phyloP scores from a whole-genome alignment of 139 green algal genomes.

The Chlorella sp. region DNA sequence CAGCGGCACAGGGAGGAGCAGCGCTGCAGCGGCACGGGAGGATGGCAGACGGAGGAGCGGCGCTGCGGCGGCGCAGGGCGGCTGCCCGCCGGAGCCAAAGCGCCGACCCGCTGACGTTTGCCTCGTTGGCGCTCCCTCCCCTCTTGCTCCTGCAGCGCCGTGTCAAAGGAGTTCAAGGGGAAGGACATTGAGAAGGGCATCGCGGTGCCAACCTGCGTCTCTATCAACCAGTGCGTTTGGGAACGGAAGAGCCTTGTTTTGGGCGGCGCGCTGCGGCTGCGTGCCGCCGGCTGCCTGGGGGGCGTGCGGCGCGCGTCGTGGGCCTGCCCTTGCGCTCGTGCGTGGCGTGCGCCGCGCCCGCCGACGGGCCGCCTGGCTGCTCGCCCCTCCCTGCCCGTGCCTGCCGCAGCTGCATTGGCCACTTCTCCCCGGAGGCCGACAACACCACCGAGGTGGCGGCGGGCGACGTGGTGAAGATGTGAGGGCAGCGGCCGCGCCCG shows the following conservation, averaged over 20 bases:
- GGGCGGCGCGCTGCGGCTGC: no score
- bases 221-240: conserved; percentile 82
- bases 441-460: conserved; percentile 74
- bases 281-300: no score
- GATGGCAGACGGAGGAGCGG: no score
- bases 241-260: no score
- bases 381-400: neutral
- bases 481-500: neutral
- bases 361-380: neutral
- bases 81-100: neutral
- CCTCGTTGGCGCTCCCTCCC: neutral
- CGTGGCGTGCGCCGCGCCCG: no score
- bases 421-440: conserved; percentile 85
- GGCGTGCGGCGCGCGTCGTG: no score
- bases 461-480: conserved; percentile 96
- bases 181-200: conserved; percentile 97
- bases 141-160: conserved; percentile 59
- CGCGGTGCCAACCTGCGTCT: conserved; percentile 95
- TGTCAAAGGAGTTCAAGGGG: conserved; percentile 89
- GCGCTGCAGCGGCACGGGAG: neutral
- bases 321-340: neutral
- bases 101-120: neutral
- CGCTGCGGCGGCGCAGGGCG: no score
- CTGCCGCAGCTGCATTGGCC: conserved; percentile 82
- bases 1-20: no score